Percentiles rank a stretch among this genome's conserved stretches.
These are phyloP conservation scores for Metschnikowia corniflorae DNA, from an alignment of 805 yeast genomes.

Conservation along the genomic window DNA sequence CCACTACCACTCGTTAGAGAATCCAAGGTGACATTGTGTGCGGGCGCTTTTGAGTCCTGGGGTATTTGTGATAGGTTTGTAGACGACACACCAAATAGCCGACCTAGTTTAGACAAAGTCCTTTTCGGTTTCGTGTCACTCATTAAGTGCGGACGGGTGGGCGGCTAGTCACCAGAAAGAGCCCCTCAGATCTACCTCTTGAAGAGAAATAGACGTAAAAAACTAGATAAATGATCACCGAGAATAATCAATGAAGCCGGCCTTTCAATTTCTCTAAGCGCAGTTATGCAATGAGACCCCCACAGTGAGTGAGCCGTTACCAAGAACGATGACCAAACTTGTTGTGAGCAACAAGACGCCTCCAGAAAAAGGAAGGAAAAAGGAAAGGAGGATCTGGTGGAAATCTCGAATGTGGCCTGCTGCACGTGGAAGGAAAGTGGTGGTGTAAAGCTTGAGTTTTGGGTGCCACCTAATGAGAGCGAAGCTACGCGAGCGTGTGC, in stretches of 20 bases:
- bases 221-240: not conserved
- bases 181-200: too few species aligned
- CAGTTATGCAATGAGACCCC: too few species aligned
- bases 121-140: slow-evolving; percentile 22
- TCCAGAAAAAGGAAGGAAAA: too few species aligned
- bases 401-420: not conserved
- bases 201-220: too few species aligned
- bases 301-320: too few species aligned
- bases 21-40: slow-evolving; percentile 5
- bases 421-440: not conserved
- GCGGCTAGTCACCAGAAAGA: too few species aligned
- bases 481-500: slow-evolving; percentile 2
- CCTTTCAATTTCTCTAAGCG: too few species aligned
- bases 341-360: too few species aligned
- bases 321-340: too few species aligned
- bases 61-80: slow-evolving; percentile 15
- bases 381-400: too few species aligned
- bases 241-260: not conserved
- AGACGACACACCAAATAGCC: slow-evolving; percentile 25
- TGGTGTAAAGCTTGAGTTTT: slow-evolving; percentile 1
- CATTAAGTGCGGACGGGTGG: slow-evolving; percentile 11
- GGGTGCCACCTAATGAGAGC: slow-evolving; percentile 1
- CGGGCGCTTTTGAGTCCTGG: slow-evolving; percentile 7
- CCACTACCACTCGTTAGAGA: slow-evolving; percentile 1
- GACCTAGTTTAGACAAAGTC: slow-evolving; percentile 23